phyloP scores from a whole-genome alignment of 441 rosid genomes.

The Cnidoscolus chayamansa region DNA sequence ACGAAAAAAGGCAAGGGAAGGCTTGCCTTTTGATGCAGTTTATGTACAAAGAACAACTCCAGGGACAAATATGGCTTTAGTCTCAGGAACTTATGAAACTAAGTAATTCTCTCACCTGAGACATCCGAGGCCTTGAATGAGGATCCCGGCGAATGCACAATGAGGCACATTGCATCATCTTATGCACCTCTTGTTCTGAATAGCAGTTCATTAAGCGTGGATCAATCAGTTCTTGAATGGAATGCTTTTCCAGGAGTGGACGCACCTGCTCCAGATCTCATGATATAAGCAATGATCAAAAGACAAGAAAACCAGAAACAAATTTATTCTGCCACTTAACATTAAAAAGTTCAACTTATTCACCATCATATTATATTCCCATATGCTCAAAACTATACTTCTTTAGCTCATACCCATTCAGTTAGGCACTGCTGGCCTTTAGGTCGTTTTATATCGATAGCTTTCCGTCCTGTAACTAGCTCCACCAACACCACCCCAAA shows the following conservation, averaged over 20 bases:
- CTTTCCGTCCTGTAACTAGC: slow-evolving; percentile 90
- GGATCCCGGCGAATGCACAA: slow-evolving; percentile 79
- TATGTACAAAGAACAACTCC: too few relatives aligned
- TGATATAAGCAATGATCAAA: slow-evolving; percentile 17
- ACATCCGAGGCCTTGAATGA: slow-evolving; percentile 83
- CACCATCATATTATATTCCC: background rate
- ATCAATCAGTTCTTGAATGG: slow-evolving; percentile 60
- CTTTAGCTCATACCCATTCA: slow-evolving; percentile 72
- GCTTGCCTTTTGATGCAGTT: too few relatives aligned
- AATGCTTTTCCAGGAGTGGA: slow-evolving; percentile 67
- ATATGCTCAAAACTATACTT: background rate
- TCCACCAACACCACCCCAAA: slow-evolving; percentile 88
- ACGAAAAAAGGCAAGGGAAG: too few relatives aligned
- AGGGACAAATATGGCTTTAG: too few relatives aligned
- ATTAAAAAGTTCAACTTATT: background rate
- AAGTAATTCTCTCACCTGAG: slow-evolving; percentile 59
- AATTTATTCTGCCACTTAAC: background rate
- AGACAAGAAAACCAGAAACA: background rate
- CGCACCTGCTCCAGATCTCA: slow-evolving; percentile 60
- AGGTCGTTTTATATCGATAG: slow-evolving; percentile 80
- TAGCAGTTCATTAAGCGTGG: slow-evolving; percentile 53
- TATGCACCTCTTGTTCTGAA: slow-evolving; percentile 53
- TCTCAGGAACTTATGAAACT: background rate
- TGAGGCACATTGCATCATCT: slow-evolving; percentile 80
- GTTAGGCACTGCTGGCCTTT: slow-evolving; percentile 96